Base-by-base conservation (phyloP, 2,329 filamentous ascomycete species). In the Colletotrichum sp. region DNA sequence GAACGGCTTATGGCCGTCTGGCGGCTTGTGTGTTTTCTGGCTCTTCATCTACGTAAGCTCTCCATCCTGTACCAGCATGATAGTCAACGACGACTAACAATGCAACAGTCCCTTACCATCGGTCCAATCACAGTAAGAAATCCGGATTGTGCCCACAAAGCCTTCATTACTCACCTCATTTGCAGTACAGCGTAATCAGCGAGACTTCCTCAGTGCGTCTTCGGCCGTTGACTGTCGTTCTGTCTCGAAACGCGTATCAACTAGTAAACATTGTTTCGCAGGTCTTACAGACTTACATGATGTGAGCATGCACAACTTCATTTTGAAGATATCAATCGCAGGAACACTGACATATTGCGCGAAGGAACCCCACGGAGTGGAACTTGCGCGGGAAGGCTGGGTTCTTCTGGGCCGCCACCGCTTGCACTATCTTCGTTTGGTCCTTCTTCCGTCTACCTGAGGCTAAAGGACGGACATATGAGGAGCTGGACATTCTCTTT, bases 401-500 rank as follows among this genome's bases (percentile, higher is more conserved):
- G 75, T 88, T 85, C 74, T 85, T 88, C 78, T 88, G 86, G 85
- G 84, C 81, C 2, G 82, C 81, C 8, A 84, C 88, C 24, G 86
- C 87, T 72, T 81, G 88, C 24, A 71, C 86, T 8, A 83, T 87
- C 26, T 84, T 89, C 6, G 78, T 86, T 1, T 92, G 90, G 85
- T 85, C 87, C 1, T 90, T 84, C 78, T 89, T 89, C 79, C 88
- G 87, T 24, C 81, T 90, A 9, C 89, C 89, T 7, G 90, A 92
- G 81, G 87, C 89, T 1, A 88, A 87, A 57, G 87, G 85, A 4
- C 85, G 88, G 26, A 89, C 88, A 0, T 88, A 89, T 62, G 88
- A 89, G 78, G 89, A 91, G 81, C 83, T 92, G 2, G 90, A 91
- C 69, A 83, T 88, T 13, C 79, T 92, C 57, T 92, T 92, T 80